Percentiles rank a stretch among this genome's conserved stretches.
phyloP scores from a whole-genome alignment of 805 yeast species.

The Metschnikowia continentalis region DNA sequence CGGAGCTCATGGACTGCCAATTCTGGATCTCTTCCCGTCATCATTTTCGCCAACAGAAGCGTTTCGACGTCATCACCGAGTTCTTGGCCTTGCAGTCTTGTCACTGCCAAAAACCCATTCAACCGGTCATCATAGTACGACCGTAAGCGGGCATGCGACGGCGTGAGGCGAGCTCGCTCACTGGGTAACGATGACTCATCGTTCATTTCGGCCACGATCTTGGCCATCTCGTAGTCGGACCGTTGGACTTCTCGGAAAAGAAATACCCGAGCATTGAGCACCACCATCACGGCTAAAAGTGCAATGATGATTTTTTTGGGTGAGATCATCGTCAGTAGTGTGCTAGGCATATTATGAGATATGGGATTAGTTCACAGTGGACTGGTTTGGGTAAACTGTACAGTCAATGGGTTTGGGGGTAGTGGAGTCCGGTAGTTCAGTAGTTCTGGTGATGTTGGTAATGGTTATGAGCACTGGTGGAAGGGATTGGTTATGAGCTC shows the following conservation, averaged over 20 bases:
- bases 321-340: not conserved
- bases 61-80: constrained; percentile 12
- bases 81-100: constrained; percentile 4
- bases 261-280: constrained; percentile 5
- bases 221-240: constrained; percentile 5
- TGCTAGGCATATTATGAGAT: no score
- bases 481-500: no score
- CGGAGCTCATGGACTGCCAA: constrained; percentile 5
- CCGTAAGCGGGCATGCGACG: constrained; percentile 5
- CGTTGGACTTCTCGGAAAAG: not conserved
- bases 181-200: not conserved
- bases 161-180: not conserved
- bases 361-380: no score
- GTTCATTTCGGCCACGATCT: constrained; percentile 1
- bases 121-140: constrained; percentile 11
- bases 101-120: constrained; percentile 11
- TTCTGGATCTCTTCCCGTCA: not conserved
- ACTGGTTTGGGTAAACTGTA: no score
- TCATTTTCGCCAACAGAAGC: not conserved
- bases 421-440: no score
- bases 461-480: no score
- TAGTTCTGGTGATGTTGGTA: no score
- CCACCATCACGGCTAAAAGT: constrained; percentile 6
- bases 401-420: no score
- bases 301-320: not conserved